These are phyloP conservation scores for Aphanomyces euteiches DNA, from an alignment of 352 stramenopile genomes.

Conservation along the genomic window DNA sequence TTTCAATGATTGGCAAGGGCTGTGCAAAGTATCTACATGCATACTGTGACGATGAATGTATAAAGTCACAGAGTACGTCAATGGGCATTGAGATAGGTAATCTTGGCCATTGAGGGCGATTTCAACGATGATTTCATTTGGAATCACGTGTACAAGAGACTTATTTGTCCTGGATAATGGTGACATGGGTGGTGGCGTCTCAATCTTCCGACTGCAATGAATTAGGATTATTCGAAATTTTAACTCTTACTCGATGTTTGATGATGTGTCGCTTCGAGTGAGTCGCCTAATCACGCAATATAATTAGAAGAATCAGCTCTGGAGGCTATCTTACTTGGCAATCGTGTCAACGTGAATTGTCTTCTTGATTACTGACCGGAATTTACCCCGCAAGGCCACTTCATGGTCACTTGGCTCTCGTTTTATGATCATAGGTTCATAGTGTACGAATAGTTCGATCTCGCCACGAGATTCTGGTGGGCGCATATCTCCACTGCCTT, in stretches of 20 bases:
- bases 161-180: too few relatives aligned
- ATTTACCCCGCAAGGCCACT: neutral
- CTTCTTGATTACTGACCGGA: constrained; percentile 22
- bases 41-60: constrained; percentile 33
- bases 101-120: constrained; percentile 64
- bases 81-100: constrained; percentile 50
- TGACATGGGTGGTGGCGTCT: too few relatives aligned
- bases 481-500: neutral
- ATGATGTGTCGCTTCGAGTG: neutral
- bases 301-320: neutral
- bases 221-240: neutral
- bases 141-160: constrained; percentile 30
- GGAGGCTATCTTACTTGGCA: neutral
- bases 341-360: constrained; percentile 22
- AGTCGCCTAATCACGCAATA: neutral
- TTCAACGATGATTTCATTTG: constrained; percentile 52
- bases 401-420: neutral
- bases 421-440: constrained; percentile 26
- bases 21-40: constrained; percentile 37
- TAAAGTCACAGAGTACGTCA: constrained; percentile 37
- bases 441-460: constrained; percentile 29
- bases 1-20: constrained; percentile 40
- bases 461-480: constrained; percentile 4
- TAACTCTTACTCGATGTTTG: neutral
- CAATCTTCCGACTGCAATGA: too few relatives aligned